A percentile compares a stretch with the other conserved stretches of the same genome.
Evolutionary conservation across 352 stramenopile genomes (phyloP).

Genomic region (Globisporangium megalacanthum): DNA sequence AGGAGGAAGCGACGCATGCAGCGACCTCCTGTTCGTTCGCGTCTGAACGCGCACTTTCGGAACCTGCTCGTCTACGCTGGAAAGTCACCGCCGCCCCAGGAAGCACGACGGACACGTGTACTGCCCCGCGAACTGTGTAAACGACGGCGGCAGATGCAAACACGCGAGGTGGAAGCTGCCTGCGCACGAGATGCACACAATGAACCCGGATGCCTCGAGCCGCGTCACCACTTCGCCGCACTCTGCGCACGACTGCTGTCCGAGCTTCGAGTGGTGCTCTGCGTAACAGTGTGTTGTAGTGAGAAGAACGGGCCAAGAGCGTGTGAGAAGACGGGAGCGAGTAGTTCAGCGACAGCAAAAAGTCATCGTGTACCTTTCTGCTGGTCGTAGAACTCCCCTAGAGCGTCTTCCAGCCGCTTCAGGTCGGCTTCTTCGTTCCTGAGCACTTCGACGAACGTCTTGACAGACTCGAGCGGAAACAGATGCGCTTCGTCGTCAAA

Average conservation of each 20-base stretch:
- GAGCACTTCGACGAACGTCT: slow-evolving; percentile 26
- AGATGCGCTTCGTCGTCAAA: slow-evolving; percentile 72
- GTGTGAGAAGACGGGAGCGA: not conserved
- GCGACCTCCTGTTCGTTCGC: not conserved
- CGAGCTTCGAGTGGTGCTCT: slow-evolving; percentile 2
- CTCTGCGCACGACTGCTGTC: slow-evolving; percentile 22
- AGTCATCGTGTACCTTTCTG: slow-evolving; percentile 2
- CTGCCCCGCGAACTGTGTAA: slow-evolving; percentile 45
- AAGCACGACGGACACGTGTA: slow-evolving; percentile 68
- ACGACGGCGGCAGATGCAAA: slow-evolving; percentile 47
- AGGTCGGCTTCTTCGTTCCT: slow-evolving; percentile 28
- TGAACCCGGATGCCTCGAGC: slow-evolving; percentile 25
- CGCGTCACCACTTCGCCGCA: slow-evolving; percentile 29
- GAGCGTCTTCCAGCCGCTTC: slow-evolving; percentile 22
- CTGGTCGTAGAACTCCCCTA: slow-evolving; percentile 7
- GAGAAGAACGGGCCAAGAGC: not conserved
- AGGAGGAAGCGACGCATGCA: slow-evolving; percentile 7
- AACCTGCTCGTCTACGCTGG: not conserved
- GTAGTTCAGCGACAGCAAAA: not conserved
- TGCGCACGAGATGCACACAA: slow-evolving; percentile 42
- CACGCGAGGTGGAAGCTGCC: slow-evolving; percentile 49
- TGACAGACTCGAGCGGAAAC: slow-evolving; percentile 42
- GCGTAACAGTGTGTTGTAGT: not conserved
- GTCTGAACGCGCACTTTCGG: no score
- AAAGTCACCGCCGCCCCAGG: slow-evolving; percentile 22